Evolutionary conservation across 768 basidiomycete species (phyloP).

Genomic region (Rhizopogon rudus): DNA sequence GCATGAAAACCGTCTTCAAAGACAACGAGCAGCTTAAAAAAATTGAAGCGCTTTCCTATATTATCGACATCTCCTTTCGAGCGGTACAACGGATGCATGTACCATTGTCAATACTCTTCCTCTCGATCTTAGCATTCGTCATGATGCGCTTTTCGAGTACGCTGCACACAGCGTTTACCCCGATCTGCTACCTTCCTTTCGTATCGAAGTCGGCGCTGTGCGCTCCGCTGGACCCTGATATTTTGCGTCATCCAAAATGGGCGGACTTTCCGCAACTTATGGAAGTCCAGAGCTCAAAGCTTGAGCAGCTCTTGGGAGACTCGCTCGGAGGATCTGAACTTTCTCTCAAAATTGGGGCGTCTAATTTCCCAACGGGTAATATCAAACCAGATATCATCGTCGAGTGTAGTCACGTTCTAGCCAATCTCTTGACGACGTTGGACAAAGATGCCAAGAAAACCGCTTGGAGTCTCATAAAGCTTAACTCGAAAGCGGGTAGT

Average conservation of each 20-base stretch:
- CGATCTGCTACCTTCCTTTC: slow-evolving; percentile 55
- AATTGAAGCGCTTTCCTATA: slow-evolving; percentile 29
- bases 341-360: no score
- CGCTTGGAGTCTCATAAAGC: slow-evolving; percentile 52
- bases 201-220: slow-evolving; percentile 48
- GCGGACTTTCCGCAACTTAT: slow-evolving; percentile 61
- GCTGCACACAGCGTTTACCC: slow-evolving; percentile 45
- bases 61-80: slow-evolving; percentile 39
- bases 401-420: slow-evolving; percentile 33
- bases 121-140: slow-evolving; percentile 46
- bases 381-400: slow-evolving; percentile 28
- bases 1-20: background rate
- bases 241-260: slow-evolving; percentile 28
- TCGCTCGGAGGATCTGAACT: no score
- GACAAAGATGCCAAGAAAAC: slow-evolving; percentile 56
- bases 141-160: slow-evolving; percentile 34
- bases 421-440: slow-evolving; percentile 45
- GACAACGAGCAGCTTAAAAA: slow-evolving; percentile 18
- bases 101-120: slow-evolving; percentile 50
- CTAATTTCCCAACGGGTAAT: slow-evolving; percentile 44
- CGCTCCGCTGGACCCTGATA: slow-evolving; percentile 5
- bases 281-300: slow-evolving; percentile 53
- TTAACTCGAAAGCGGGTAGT: slow-evolving; percentile 61
- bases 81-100: slow-evolving; percentile 46
- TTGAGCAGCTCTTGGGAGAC: slow-evolving; percentile 35